Evolutionary conservation across 345 rosid species (phyloP), one percentile per base, ranked within the genome.

Genomic region (Toxicodendron radicans): DNA sequence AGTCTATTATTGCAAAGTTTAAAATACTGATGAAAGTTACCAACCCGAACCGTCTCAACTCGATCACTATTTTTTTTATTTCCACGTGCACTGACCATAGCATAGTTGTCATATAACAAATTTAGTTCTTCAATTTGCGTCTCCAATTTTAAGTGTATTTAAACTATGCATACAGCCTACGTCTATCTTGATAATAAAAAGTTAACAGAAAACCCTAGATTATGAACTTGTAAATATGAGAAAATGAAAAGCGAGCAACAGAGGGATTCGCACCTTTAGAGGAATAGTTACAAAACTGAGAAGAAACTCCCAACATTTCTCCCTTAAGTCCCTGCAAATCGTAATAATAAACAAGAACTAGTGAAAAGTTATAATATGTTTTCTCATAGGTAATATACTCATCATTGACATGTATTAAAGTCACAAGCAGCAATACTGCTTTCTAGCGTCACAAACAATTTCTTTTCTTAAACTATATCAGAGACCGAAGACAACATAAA

Each of bases 251-350:
- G 43, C 43, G 7, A 38, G 43, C 43, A 38, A 38, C 43, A 60
- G 8, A 32, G 12, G 53, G 30, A 49, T 38, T 53, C 62, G 21
- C 64, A 89, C 98, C 95, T 89, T 89, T 91, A 30, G 96, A 82
- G 14, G 97, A 81, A 72, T 76, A 90, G 79, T 79, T 75, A 61
- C 88, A 79, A 17, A 78, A 64, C 77, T 85, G 93, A 77, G 84
- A 77, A 75, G 87, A 80, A 46, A 90, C 69, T 20, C 88, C 90
- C 71, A 87, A 67, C 4, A 84, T 68, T 46, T 78, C 86, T 65
- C 84, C 74, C 70, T 79, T 76, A 33, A 66, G 45, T 27, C 80
- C 85, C 99, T 92, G 87, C 77, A 76, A 78, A 60, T 30, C 32
- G 3, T 54, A 71, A 38, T 61, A 13, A 57, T 4, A 18, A 57